phyloP scores from a whole-genome alignment of 768 basidiomycete species.

The Rossbeevera mucosa region DNA sequence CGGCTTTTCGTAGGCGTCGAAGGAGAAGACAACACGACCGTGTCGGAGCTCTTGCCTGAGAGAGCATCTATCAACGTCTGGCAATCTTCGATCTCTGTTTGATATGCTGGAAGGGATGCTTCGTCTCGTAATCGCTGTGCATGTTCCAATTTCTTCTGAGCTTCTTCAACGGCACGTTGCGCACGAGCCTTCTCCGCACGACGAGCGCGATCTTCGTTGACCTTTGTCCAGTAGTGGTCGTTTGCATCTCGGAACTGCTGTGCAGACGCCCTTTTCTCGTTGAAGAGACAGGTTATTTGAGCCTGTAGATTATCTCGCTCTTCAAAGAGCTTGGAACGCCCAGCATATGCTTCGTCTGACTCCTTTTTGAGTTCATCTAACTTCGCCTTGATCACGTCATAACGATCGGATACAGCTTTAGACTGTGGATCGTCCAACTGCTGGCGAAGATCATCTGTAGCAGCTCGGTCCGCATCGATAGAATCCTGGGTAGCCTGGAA shows the following conservation, averaged over 20 bases:
- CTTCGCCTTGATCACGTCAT: constrained; percentile 77
- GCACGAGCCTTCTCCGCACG: constrained; percentile 74
- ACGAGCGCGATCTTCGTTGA: constrained; percentile 83
- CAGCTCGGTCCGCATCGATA: constrained; percentile 73
- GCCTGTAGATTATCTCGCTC: constrained; percentile 74
- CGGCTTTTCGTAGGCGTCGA: constrained; percentile 38
- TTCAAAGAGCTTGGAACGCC: constrained; percentile 77
- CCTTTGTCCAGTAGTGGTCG: constrained; percentile 77
- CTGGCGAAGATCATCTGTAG: constrained; percentile 74
- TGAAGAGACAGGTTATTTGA: constrained; percentile 65
- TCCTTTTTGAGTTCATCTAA: constrained; percentile 84
- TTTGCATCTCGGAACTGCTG: constrained; percentile 74
- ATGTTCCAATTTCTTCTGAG: constrained; percentile 73
- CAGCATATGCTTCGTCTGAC: constrained; percentile 78
- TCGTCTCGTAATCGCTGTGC: constrained; percentile 83
- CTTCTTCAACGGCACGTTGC: constrained; percentile 73
- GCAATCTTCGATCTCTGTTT: constrained; percentile 93
- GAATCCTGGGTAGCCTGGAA: constrained; percentile 76
- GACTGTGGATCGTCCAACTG: constrained; percentile 89
- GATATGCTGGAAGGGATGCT: constrained; percentile 85
- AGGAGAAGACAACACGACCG: constrained; percentile 40
- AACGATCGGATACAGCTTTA: constrained; percentile 76
- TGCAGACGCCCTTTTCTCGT: constrained; percentile 70
- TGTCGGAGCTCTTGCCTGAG: constrained; percentile 56
- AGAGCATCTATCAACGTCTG: constrained; percentile 86